Evolutionary conservation across 2,329 filamentous ascomycete species (phyloP).

Genomic region (Fusarium phyllophilum): DNA sequence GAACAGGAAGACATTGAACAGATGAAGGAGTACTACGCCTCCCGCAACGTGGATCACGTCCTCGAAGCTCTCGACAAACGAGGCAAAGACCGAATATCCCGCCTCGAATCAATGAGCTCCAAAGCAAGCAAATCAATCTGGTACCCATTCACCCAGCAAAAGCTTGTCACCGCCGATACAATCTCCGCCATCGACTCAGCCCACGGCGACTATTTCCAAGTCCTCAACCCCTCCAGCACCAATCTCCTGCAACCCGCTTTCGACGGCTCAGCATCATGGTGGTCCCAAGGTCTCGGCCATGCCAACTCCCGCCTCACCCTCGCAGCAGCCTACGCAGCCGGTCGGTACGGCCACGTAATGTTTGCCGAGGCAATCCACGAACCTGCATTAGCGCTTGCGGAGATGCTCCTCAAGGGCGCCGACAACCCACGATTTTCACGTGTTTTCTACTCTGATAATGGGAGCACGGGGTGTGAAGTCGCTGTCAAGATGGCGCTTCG

Average conservation of each 20-base stretch:
- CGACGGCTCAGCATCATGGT: constrained; percentile 89
- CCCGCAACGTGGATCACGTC: constrained; percentile 55
- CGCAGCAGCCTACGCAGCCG: constrained; percentile 82
- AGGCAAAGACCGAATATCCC: constrained; percentile 66
- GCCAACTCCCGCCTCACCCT: constrained; percentile 77
- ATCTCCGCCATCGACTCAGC: constrained; percentile 85
- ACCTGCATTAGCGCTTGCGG: constrained; percentile 76
- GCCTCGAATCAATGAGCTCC: constrained; percentile 69
- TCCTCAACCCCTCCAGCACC: constrained; percentile 41
- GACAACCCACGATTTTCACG: constrained; percentile 73
- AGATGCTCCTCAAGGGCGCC: constrained; percentile 68
- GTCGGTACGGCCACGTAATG: constrained; percentile 89
- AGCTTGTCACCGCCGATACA: constrained; percentile 66
- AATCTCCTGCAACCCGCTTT: constrained; percentile 66
- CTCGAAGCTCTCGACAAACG: constrained; percentile 62
- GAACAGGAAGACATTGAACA: constrained; percentile 60
- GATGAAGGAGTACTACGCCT: constrained; percentile 73
- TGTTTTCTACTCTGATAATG: constrained; percentile 86
- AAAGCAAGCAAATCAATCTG: constrained; percentile 75
- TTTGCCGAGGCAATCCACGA: constrained; percentile 84
- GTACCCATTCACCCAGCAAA: constrained; percentile 90
- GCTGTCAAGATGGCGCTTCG: constrained; percentile 86
- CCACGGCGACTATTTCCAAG: constrained; percentile 81
- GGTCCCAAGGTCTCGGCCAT: constrained; percentile 89
- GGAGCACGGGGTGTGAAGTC: constrained; percentile 85